phyloP scores from a whole-genome alignment of 176 grass and related monocot genomes.

The bread wheat (Triticum aestivum) region IWGSC_CS_RefSeq_v2.1 NC_057800.1:496470125-496470624 shows the following conservation, averaged over 20 bases:
- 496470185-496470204: not conserved
- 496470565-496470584: not conserved
- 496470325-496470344: too few relatives aligned
- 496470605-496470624: too few relatives aligned
- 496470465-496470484: conserved; percentile 7
- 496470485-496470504: not conserved
- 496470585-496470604: too few relatives aligned
- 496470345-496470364: too few relatives aligned
- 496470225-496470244: not conserved
- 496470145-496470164: not conserved
- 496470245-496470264: not conserved
- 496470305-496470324: conserved; percentile 15
- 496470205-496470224: not conserved
- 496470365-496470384: not conserved
- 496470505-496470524: conserved; percentile 1
- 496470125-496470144: too few relatives aligned
- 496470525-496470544: not conserved
- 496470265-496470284: not conserved
- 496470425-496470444: too few relatives aligned
- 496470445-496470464: too few relatives aligned
- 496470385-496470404: too few relatives aligned
- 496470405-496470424: too few relatives aligned
- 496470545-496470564: conserved; percentile 7
- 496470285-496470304: not conserved
- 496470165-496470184: not conserved